Percentiles rank a stretch among this genome's conserved stretches.
These are phyloP conservation scores for Thielaviopsis euricoi DNA, from an alignment of 2,329 filamentous ascomycete genomes.

Conservation along the genomic window DNA sequence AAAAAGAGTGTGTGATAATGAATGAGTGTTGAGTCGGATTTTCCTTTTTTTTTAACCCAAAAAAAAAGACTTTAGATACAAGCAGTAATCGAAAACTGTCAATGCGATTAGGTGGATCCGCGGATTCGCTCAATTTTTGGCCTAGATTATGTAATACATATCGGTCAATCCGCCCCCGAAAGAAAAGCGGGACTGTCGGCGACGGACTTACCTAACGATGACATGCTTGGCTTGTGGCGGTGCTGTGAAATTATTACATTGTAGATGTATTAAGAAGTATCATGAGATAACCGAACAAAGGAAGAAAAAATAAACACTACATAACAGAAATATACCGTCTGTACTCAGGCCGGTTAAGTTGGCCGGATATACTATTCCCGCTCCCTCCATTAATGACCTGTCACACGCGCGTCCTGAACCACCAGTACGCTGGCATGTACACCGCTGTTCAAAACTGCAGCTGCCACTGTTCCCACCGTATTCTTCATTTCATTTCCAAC, in stretches of 20 bases:
- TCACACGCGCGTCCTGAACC: slow-evolving; percentile 2
- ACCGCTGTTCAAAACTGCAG: background rate
- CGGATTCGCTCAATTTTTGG: background rate
- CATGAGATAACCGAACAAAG: background rate
- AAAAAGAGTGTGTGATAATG: background rate
- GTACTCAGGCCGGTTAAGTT: too few relatives aligned
- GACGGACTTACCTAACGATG: too few relatives aligned
- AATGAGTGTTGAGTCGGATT: background rate
- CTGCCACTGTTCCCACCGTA: slow-evolving; percentile 4
- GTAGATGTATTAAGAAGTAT: background rate
- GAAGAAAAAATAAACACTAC: background rate
- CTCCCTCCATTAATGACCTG: background rate
- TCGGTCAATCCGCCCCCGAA: background rate
- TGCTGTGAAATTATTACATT: too few relatives aligned
- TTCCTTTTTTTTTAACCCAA: too few relatives aligned
- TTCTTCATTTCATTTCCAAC: slow-evolving; percentile 9
- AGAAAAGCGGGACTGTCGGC: background rate
- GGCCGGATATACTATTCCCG: too few relatives aligned
- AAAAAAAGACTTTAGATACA: background rate
- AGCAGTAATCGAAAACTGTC: background rate
- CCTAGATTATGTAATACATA: background rate
- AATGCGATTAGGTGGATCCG: background rate
- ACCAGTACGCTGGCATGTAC: slow-evolving; percentile 8
- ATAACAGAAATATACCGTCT: too few relatives aligned
- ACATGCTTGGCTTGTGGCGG: too few relatives aligned